These are phyloP conservation scores for Leccinum sublutescens DNA, from an alignment of 768 basidiomycete genomes.

Conservation along the genomic window DNA sequence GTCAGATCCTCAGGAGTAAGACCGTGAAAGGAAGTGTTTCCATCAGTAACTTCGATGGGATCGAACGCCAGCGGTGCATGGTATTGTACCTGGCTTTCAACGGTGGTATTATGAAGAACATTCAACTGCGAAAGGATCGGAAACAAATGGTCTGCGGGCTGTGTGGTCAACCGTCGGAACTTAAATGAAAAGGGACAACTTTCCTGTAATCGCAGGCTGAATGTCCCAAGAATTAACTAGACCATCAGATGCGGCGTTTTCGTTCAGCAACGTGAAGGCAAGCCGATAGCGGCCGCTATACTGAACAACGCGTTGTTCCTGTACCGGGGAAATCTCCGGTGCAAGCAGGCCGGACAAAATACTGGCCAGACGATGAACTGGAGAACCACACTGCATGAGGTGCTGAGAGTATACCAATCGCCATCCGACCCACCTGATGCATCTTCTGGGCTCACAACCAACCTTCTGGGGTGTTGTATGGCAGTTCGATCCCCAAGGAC, in stretches of 20 bases:
- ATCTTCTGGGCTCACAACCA: constrained; percentile 24
- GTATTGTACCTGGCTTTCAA: constrained; percentile 93
- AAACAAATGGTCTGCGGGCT: constrained; percentile 57
- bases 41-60: constrained; percentile 40
- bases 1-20: constrained; percentile 82
- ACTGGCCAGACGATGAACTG: constrained; percentile 40
- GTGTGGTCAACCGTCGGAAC: constrained; percentile 17
- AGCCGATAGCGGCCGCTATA: constrained; percentile 83
- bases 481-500: constrained; percentile 25
- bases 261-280: constrained; percentile 90
- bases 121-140: constrained; percentile 62
- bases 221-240: constrained; percentile 73
- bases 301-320: constrained; percentile 57
- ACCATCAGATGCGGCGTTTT: constrained; percentile 71
- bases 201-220: constrained; percentile 58
- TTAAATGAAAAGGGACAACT: constrained; percentile 30
- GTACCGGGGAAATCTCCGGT: constrained; percentile 46
- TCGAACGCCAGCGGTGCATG: constrained; percentile 87
- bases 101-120: constrained; percentile 82
- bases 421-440: constrained; percentile 27
- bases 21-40: constrained; percentile 45
- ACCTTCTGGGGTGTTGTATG: constrained; percentile 19
- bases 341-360: constrained; percentile 41
- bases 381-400: constrained; percentile 19
- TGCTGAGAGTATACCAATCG: neutral